Conservation (phyloP, 2,329 filamentous ascomycete genomes). For the Arthrobotrys sinensis region DNA sequence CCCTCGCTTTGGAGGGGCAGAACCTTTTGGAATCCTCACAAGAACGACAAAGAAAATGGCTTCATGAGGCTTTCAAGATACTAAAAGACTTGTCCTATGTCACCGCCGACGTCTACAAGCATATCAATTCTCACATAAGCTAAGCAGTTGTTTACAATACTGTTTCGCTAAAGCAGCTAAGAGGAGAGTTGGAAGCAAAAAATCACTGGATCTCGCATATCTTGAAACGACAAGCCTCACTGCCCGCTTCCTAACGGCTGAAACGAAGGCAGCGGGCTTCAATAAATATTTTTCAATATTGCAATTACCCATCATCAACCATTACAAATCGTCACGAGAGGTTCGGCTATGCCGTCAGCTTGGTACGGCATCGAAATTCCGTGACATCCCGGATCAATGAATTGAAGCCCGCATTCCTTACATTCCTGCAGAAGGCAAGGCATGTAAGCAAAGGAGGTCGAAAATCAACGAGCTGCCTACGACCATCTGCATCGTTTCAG, state of each 20-base stretch:
- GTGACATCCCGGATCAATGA: slow-evolving; percentile 18
- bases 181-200: slow-evolving; percentile 3
- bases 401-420: slow-evolving; percentile 17
- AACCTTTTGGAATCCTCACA: neutral
- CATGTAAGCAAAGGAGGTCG: neutral
- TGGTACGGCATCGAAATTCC: slow-evolving; percentile 20
- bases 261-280: slow-evolving; percentile 20
- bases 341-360: neutral
- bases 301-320: slow-evolving; percentile 7
- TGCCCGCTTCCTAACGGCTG: slow-evolving; percentile 15
- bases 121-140: slow-evolving; percentile 10
- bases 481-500: slow-evolving; percentile 29
- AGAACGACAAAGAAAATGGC: neutral
- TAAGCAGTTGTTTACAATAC: slow-evolving; percentile 32
- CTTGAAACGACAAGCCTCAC: slow-evolving; percentile 45
- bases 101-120: slow-evolving; percentile 1
- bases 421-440: slow-evolving; percentile 1
- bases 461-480: neutral
- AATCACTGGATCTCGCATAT: slow-evolving; percentile 53
- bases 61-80: neutral
- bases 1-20: slow-evolving; percentile 20
- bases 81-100: neutral
- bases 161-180: neutral
- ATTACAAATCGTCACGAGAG: slow-evolving; percentile 20
- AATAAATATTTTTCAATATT: slow-evolving; percentile 9